Base-by-base conservation (phyloP, 345 rosid species). In the Ceriops decandra region DNA sequence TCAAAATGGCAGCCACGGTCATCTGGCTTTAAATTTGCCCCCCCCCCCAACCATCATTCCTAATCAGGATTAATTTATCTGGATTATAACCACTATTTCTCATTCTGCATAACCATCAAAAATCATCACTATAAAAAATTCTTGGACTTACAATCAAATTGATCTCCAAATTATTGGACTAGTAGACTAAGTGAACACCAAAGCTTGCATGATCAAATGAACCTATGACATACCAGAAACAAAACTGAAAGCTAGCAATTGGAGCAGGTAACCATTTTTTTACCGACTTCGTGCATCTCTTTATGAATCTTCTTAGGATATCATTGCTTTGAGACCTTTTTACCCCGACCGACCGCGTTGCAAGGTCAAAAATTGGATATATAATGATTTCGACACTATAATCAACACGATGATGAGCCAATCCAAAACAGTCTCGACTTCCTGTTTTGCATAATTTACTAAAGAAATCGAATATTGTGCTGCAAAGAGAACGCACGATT, bases 381-480 rank as follows among this genome's bases (percentile, higher is more conserved):
- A 5, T 28, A 28, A 83, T 76, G 57, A 92, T 88, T 76, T 92
- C 98, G 1, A 82, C 92, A 67, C 88, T 82, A 3, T 2, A 28
- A 93, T 88, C 84, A 95, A 70, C 42, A 88, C 70, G 30, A 95
- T 90, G 82, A 91, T 87, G 70, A 95, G 92, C 96, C 96, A 95
- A 73, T 95, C 99, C 64, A 95, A 72, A 69, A 90, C 26, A 88
- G 86, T 87, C 93, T 6, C 5, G 99, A 91, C 77, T 91, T 91
- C 82, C 97, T 82, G 59, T 95, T 95, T 63, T 95, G 97, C 71
- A 95, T 91, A 74, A 91, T 95, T 71, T 91, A 96, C 74, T 91
- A 96, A 57, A 91, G 95, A 72, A 95, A 90, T 0, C 95, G 90
- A 72, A 89, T 86, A 74, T 89, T 95, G 76, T 89, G 99, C 99